Evolutionary conservation across 2,329 filamentous ascomycete genomes (phyloP).

Genomic region (Pezicula rhizophila): DNA sequence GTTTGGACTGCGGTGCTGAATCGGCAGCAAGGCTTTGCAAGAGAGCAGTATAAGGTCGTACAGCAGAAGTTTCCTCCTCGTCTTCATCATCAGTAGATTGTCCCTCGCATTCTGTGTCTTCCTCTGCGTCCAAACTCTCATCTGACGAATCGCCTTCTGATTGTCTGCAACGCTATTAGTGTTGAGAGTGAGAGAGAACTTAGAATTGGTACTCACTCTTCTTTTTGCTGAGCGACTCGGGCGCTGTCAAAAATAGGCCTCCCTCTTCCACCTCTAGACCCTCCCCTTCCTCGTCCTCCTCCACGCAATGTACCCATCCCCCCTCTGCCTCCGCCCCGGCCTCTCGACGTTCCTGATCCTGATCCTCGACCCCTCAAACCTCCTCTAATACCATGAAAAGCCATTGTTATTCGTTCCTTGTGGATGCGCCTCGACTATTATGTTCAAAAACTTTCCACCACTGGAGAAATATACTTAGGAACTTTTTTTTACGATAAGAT

Average conservation of each 20-base stretch:
- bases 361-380: conserved; percentile 2
- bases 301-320: conserved; percentile 9
- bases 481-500: too few relatives aligned
- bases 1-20: conserved; percentile 43
- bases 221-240: conserved; percentile 40
- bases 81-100: conserved; percentile 40
- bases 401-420: conserved; percentile 12
- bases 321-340: conserved; percentile 21
- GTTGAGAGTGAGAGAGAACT: neutral
- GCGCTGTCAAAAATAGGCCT: conserved; percentile 39
- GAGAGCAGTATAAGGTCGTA: conserved; percentile 50
- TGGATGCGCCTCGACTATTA: neutral
- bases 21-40: conserved; percentile 50
- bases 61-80: conserved; percentile 27
- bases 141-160: conserved; percentile 23
- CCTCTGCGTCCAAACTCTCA: conserved; percentile 33
- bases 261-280: conserved; percentile 23
- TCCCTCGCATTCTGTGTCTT: conserved; percentile 37
- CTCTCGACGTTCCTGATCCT: conserved; percentile 10
- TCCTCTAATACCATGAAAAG: conserved; percentile 11
- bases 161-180: conserved; percentile 15
- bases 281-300: conserved; percentile 19
- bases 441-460: neutral
- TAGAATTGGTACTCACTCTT: conserved; percentile 18
- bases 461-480: neutral